Conservation (phyloP, 257 asterid species). For the Solanum stenotomum region DNA sequence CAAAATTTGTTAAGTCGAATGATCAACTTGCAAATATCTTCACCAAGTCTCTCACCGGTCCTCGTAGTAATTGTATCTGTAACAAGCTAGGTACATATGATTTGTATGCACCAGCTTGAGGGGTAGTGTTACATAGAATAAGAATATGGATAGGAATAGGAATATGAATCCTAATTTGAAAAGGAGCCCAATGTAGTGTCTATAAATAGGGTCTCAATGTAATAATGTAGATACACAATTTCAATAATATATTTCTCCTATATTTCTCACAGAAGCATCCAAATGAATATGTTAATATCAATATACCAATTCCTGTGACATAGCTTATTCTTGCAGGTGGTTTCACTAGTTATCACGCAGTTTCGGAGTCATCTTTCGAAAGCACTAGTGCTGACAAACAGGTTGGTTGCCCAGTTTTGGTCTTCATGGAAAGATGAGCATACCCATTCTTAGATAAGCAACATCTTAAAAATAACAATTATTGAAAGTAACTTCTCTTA, state of each 20-base stretch:
- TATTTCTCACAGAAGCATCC: background rate
- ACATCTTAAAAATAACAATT: background rate
- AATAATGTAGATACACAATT: background rate
- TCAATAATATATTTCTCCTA: background rate
- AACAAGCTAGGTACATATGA: background rate
- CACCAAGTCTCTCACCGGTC: background rate
- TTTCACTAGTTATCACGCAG: constrained; percentile 68
- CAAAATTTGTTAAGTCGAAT: background rate
- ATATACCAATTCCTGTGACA: constrained; percentile 1
- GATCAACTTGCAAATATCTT: background rate
- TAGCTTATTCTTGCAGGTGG: constrained; percentile 44
- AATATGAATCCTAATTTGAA: no score
- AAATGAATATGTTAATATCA: background rate
- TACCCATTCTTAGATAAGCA: background rate
- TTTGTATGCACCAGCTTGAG: background rate
- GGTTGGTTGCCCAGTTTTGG: constrained; percentile 28
- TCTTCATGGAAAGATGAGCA: background rate
- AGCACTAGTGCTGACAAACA: constrained; percentile 88
- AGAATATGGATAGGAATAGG: no score
- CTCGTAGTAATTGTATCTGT: background rate
- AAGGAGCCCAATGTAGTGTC: background rate
- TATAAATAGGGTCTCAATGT: background rate
- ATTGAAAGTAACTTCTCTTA: background rate
- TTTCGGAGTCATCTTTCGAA: constrained; percentile 84
- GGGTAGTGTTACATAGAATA: background rate